phyloP scores from a whole-genome alignment of 2,329 filamentous ascomycete species.

The Exophiala aquamarina region DNA sequence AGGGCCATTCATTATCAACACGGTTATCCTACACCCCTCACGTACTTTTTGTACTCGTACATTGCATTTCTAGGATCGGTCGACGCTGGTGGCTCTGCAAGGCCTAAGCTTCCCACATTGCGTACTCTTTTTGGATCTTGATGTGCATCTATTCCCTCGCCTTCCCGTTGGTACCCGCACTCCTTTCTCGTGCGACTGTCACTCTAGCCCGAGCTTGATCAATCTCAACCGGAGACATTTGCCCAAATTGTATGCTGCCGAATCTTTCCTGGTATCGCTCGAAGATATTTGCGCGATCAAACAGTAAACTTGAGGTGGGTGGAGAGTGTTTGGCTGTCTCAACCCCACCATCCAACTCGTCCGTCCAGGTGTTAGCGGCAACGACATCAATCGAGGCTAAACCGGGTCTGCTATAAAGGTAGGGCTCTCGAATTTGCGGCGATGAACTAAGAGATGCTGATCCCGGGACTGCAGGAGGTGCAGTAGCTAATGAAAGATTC shows the following conservation, averaged over 20 bases:
- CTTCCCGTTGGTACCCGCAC: background rate
- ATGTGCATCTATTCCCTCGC: too few species aligned
- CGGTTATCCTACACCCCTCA: too few species aligned
- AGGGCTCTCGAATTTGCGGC: slow-evolving; percentile 18
- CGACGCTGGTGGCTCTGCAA: too few species aligned
- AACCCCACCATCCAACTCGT: background rate
- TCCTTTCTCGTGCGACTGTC: slow-evolving; percentile 4
- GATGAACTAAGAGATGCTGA: slow-evolving; percentile 14
- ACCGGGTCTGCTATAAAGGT: slow-evolving; percentile 17
- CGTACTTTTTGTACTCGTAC: too few species aligned
- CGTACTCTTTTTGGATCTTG: too few species aligned
- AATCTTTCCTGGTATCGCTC: slow-evolving; percentile 9
- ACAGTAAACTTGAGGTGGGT: background rate
- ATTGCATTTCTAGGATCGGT: too few species aligned
- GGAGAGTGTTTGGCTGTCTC: background rate
- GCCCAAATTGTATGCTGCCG: slow-evolving; percentile 13
- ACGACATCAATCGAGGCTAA: slow-evolving; percentile 13
- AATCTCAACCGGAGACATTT: slow-evolving; percentile 21
- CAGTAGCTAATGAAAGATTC: slow-evolving; percentile 27
- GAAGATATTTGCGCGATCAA: slow-evolving; percentile 4
- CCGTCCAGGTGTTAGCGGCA: slow-evolving; percentile 12
- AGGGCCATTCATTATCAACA: too few species aligned
- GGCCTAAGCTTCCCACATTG: too few species aligned
- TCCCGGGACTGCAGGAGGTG: slow-evolving; percentile 19
- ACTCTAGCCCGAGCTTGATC: slow-evolving; percentile 15